Percentiles rank a stretch among this genome's conserved stretches.
phyloP scores from a whole-genome alignment of 169 alveolate species.

The Hammondia hammondi region DNA sequence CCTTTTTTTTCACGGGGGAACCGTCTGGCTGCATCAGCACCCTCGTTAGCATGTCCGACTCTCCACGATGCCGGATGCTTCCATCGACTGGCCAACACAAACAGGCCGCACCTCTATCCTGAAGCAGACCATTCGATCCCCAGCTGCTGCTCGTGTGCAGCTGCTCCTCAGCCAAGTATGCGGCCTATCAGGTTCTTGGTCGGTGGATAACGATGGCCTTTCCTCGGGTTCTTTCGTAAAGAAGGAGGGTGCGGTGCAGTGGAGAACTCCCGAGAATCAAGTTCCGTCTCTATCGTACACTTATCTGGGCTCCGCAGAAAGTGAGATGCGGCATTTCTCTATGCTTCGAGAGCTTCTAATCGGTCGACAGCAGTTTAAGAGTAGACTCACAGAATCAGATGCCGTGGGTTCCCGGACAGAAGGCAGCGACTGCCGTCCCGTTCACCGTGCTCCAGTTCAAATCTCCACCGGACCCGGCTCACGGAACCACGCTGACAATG shows the following conservation, averaged over 20 bases:
- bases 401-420: no score
- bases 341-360: background rate
- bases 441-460: no score
- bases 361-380: background rate
- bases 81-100: background rate
- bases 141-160: background rate
- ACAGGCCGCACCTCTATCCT: background rate
- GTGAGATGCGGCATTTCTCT: background rate
- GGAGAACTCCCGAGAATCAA: background rate
- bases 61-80: background rate
- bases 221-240: background rate
- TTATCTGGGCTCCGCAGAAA: background rate
- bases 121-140: background rate
- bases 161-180: background rate
- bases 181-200: background rate
- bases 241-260: background rate
- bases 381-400: no score
- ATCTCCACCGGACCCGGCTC: no score
- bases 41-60: no score
- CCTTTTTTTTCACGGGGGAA: no score
- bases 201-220: background rate
- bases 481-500: no score
- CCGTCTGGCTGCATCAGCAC: no score
- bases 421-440: no score
- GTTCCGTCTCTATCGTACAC: background rate